Conservation (phyloP, 2,329 filamentous ascomycete genomes). For the Pseudopyrenochaeta lycopersici region DNA sequence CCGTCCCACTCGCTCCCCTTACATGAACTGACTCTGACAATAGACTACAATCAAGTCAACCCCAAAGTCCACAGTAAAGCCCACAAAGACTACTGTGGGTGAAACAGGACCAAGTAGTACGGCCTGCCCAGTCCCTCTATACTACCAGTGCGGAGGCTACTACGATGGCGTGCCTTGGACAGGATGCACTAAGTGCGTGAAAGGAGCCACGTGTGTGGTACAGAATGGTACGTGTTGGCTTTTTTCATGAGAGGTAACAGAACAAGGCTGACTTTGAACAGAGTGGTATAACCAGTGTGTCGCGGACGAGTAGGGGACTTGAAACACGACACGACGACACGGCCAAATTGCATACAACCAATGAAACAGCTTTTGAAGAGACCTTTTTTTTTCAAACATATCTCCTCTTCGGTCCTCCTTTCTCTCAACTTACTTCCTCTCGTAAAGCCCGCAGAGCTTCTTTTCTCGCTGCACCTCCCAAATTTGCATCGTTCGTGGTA, state of each 20-base stretch:
- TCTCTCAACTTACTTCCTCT: no score
- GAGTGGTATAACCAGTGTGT: slow-evolving; percentile 43
- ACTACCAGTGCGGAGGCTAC: slow-evolving; percentile 42
- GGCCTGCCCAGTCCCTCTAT: slow-evolving; percentile 39
- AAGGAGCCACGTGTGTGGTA: slow-evolving; percentile 32
- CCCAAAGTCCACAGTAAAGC: slow-evolving; percentile 11
- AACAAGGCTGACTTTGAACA: slow-evolving; percentile 17
- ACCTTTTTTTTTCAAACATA: no score
- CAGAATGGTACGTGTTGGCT: slow-evolving; percentile 37
- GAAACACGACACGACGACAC: background rate
- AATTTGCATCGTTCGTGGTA: no score
- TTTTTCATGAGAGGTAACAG: no score
- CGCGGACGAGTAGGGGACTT: slow-evolving; percentile 21
- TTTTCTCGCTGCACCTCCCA: no score
- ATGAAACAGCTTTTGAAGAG: background rate
- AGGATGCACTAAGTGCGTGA: slow-evolving; percentile 38
- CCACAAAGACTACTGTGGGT: slow-evolving; percentile 15
- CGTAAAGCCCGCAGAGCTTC: no score
- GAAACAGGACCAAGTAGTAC: slow-evolving; percentile 40
- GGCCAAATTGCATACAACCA: background rate
- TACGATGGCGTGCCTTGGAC: slow-evolving; percentile 35
- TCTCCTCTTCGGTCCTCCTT: no score
- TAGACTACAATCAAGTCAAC: slow-evolving; percentile 15
- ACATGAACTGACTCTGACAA: background rate
- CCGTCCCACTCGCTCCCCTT: background rate